These are phyloP conservation scores for Prunus campanulata DNA, from an alignment of 306 rosid species.

Conservation along the genomic window DNA sequence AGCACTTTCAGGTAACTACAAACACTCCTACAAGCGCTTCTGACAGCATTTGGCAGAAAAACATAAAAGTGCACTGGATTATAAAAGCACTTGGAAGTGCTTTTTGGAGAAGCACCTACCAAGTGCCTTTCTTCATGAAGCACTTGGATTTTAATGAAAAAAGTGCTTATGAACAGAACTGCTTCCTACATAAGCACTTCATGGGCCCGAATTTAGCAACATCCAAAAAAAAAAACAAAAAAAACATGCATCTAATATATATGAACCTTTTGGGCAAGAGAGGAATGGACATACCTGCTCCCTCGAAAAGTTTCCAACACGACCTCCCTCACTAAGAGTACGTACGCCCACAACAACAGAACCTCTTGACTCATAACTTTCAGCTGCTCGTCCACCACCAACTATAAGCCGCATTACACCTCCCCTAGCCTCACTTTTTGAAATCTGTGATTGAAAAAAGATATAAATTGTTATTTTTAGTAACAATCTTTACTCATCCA, in stretches of 20 bases:
- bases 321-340: conserved; percentile 99
- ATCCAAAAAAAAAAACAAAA: neutral
- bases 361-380: conserved; percentile 74
- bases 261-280: neutral
- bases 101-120: too few species aligned
- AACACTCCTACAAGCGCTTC: too few species aligned
- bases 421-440: conserved; percentile 81
- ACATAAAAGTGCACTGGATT: too few species aligned
- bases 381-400: conserved; percentile 98
- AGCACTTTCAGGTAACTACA: too few species aligned
- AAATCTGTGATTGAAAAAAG: conserved; percentile 52
- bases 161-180: too few species aligned
- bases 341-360: conserved; percentile 99
- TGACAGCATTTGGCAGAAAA: too few species aligned
- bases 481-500: neutral
- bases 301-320: conserved; percentile 95
- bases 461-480: neutral
- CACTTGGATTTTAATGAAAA: too few species aligned
- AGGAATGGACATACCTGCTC: conserved; percentile 65
- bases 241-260: neutral
- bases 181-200: too few species aligned
- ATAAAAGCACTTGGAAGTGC: too few species aligned
- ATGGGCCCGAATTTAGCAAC: neutral
- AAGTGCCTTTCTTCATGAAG: too few species aligned
- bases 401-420: conserved; percentile 99